These are phyloP conservation scores for Dendrostoma leiphaemia DNA, from an alignment of 2,329 filamentous ascomycete species.

Conservation along the genomic window DNA sequence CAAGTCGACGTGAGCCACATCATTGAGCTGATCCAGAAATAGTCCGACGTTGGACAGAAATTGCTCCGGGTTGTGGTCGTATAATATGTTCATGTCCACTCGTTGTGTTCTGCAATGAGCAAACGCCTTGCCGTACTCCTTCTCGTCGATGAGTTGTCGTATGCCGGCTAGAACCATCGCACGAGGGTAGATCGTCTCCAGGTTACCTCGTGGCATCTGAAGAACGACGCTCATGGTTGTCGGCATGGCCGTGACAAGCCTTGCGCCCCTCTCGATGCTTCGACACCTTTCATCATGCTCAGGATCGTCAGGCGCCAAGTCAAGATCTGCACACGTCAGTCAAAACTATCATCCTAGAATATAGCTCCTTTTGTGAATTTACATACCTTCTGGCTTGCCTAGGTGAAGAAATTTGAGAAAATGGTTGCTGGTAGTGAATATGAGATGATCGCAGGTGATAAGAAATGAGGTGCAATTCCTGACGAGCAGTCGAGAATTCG, in stretches of 20 bases:
- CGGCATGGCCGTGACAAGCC: conserved; percentile 84
- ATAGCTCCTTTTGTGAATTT: no score
- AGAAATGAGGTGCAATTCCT: conserved; percentile 93
- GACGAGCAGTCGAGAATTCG: conserved; percentile 68
- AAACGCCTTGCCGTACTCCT: conserved; percentile 83
- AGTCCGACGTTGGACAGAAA: conserved; percentile 74
- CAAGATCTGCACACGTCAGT: conserved; percentile 59
- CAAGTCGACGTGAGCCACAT: conserved; percentile 79
- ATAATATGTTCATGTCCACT: conserved; percentile 96
- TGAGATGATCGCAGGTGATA: conserved; percentile 75
- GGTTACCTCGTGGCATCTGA: conserved; percentile 93
- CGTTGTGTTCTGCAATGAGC: conserved; percentile 85
- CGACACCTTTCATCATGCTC: conserved; percentile 90
- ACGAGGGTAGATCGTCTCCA: conserved; percentile 91
- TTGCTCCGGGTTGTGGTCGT: conserved; percentile 85
- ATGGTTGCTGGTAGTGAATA: conserved; percentile 91
- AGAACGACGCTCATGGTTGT: conserved; percentile 81
- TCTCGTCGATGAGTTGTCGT: conserved; percentile 72
- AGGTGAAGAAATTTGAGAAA: conserved; percentile 93
- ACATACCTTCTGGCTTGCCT: conserved; percentile 60
- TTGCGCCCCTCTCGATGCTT: conserved; percentile 85
- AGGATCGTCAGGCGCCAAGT: conserved; percentile 82
- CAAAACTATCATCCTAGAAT: no score
- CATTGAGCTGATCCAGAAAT: conserved; percentile 83
- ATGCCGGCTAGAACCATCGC: conserved; percentile 92